A percentile compares a stretch with the other conserved stretches of the same genome.
Conservation (phyloP, 2,329 filamentous ascomycete genomes). For the Huntiella omanensis region DNA sequence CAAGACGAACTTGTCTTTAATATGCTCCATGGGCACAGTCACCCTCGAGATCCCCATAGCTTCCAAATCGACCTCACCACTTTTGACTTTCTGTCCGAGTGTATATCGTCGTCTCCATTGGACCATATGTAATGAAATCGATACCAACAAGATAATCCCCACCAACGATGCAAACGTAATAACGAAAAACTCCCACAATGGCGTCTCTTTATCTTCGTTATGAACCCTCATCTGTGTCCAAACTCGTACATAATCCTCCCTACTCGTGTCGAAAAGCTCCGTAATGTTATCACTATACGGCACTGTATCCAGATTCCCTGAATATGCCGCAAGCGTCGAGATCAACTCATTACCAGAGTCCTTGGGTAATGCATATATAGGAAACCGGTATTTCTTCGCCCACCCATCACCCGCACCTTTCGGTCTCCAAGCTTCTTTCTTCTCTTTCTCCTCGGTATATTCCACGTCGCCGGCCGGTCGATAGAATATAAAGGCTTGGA, state of each 20-base stretch:
- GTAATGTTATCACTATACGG: slow-evolving; percentile 39
- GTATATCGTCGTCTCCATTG: slow-evolving; percentile 51
- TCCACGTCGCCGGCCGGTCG: slow-evolving; percentile 32
- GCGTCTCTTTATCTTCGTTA: slow-evolving; percentile 36
- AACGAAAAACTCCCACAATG: slow-evolving; percentile 63
- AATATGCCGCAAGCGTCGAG: slow-evolving; percentile 54
- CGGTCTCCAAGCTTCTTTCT: slow-evolving; percentile 49
- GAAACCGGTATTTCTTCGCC: slow-evolving; percentile 52
- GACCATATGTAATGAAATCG: slow-evolving; percentile 54
- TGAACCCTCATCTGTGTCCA: slow-evolving; percentile 35
- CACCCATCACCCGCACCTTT: slow-evolving; percentile 46
- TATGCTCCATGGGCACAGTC: slow-evolving; percentile 51
- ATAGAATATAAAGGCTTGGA: slow-evolving; percentile 47
- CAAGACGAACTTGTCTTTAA: slow-evolving; percentile 51
- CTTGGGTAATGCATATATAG: slow-evolving; percentile 66
- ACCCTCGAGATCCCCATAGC: slow-evolving; percentile 67
- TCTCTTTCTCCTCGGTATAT: neutral
- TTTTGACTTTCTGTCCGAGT: slow-evolving; percentile 50
- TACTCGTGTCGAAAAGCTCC: slow-evolving; percentile 32
- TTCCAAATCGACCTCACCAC: slow-evolving; percentile 72
- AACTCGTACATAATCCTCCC: slow-evolving; percentile 40
- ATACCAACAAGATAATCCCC: slow-evolving; percentile 46
- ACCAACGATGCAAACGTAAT: slow-evolving; percentile 55
- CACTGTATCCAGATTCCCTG: slow-evolving; percentile 48
- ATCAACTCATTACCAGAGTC: slow-evolving; percentile 49